Evolutionary conservation across 2,329 filamentous ascomycete genomes (phyloP), one percentile per base, ranked within the genome.

Genomic region (Colletotrichum coccodes): DNA sequence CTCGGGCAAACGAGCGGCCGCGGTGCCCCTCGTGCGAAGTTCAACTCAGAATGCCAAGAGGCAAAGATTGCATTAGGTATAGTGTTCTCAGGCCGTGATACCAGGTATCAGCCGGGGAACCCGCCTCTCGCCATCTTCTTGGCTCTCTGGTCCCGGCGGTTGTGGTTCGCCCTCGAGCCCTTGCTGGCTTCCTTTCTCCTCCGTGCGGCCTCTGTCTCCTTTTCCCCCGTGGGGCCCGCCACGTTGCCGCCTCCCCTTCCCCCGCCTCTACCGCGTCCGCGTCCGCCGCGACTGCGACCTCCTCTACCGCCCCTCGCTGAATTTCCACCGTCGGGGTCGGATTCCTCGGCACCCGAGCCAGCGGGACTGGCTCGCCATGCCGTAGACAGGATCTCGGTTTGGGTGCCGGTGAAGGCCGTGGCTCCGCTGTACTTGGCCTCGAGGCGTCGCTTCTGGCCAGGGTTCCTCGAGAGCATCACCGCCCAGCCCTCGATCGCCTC

Each of bases 401-500:
- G 94, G 63, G 86, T 80, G 2, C 92, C 92, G 14, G 84, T 83
- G 71, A 92, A 93, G 21, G 87, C 83, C 28, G 66, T 54, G 4
- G 61, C 54, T 2, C 66, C 66, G 12, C 86, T 86, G 74, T 91
- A 92, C 75, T 90, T 91, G 58, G 86, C 86, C 79, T 97, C 93
- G 49, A 98, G 81, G 64, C 88, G 86, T 64, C 89, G 87, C 77
- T 91, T 83, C 68, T 91, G 87, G 74, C 89, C 87, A 1, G 92
- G 87, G 73, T 95, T 92, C 36, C 95, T 87, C 14, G 84, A 82
- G 8, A 98, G 81, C 93, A 98, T 97, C 56, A 97, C 83, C 0
- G 89, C 94, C 95, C 95, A 99, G 6, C 96, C 96, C 79, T 98
- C 96, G 38, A 99, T 92, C 3, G 92, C 91, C 79, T 98, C 95